Evolutionary conservation across 768 basidiomycete species (phyloP).

Genomic region (Kwoniella dendrophila): DNA sequence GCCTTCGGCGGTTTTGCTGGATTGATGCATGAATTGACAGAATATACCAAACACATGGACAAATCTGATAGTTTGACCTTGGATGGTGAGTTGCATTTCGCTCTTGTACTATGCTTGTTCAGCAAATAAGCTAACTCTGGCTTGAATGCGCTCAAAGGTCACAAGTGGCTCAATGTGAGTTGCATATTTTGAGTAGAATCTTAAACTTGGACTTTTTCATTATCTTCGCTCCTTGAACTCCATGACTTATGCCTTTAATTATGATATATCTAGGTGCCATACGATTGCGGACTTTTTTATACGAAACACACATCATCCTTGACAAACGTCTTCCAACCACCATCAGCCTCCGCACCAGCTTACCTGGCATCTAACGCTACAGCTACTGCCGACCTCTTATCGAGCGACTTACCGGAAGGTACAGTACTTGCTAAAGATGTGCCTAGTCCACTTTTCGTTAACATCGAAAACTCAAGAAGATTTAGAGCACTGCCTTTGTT

Average conservation of each 20-base stretch:
- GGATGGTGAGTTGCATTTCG: conserved; percentile 54
- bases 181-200: not conserved
- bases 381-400: not conserved
- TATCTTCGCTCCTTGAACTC: not conserved
- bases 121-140: not conserved
- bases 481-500: conserved; percentile 59
- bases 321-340: conserved; percentile 55
- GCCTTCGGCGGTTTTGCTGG: conserved; percentile 60
- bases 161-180: conserved; percentile 59
- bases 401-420: conserved; percentile 2
- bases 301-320: conserved; percentile 47
- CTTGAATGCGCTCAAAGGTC: conserved; percentile 4
- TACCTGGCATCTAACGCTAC: conserved; percentile 53
- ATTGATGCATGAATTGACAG: conserved; percentile 53
- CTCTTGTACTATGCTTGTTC: no score
- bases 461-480: conserved; percentile 59
- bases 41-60: conserved; percentile 52
- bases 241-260: not conserved
- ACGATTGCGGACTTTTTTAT: conserved; percentile 59
- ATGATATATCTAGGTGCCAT: conserved; percentile 39
- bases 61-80: conserved; percentile 58
- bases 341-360: conserved; percentile 51
- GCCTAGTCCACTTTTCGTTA: conserved; percentile 56
- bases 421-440: conserved; percentile 34
- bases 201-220: not conserved